phyloP scores from a whole-genome alignment of 202 grass and related monocot species.

The Hordeum pubiflorum region DNA sequence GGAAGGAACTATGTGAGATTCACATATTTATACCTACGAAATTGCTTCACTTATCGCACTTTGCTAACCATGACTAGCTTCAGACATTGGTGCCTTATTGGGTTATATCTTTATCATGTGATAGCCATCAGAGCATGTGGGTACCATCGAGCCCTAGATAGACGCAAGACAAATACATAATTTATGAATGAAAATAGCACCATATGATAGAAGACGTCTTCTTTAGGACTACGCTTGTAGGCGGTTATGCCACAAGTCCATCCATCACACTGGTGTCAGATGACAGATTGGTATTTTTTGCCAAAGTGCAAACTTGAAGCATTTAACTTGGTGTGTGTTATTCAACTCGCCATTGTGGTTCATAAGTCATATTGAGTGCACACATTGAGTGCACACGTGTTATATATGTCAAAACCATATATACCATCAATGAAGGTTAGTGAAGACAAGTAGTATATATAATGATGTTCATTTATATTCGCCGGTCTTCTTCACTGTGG shows the following conservation, averaged over 20 bases:
- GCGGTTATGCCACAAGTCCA: background rate
- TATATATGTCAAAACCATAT: background rate
- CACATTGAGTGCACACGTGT: background rate
- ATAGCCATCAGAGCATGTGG: no score
- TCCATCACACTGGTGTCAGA: background rate
- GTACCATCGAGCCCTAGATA: no score
- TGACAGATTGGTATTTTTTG: background rate
- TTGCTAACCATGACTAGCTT: no score
- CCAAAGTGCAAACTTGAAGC: background rate
- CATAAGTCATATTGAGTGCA: background rate
- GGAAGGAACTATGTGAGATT: no score
- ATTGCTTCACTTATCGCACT: no score
- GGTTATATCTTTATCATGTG: no score
- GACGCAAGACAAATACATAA: no score
- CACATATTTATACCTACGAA: no score
- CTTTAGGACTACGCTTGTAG: no score
- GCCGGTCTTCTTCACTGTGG: background rate
- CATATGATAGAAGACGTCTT: no score
- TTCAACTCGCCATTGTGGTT: background rate
- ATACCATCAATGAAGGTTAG: background rate
- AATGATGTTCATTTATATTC: background rate
- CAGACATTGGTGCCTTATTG: no score
- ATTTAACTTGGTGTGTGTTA: background rate
- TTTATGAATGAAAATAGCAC: no score
- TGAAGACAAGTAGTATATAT: background rate